phyloP scores from a whole-genome alignment of 345 rosid species.

The Eucalyptus polyanthemos region DNA sequence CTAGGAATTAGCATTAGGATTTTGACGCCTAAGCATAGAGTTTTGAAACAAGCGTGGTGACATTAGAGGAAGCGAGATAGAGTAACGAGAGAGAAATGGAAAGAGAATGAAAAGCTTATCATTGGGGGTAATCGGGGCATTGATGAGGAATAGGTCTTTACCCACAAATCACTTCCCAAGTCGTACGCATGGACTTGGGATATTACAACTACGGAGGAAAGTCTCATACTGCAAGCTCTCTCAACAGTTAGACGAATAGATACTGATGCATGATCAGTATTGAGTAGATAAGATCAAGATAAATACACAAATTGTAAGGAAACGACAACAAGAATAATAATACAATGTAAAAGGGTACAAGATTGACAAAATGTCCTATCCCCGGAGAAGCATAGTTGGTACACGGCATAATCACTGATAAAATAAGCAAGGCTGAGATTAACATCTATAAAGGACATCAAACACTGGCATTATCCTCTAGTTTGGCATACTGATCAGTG shows the following conservation, averaged over 20 bases:
- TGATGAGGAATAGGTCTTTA: not conserved
- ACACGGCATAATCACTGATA: not conserved
- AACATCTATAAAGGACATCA: not conserved
- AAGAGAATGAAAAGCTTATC: not conserved
- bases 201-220: not conserved
- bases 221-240: not conserved
- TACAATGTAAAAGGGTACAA: not conserved
- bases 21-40: too few species aligned
- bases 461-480: not conserved
- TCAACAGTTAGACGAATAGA: not conserved
- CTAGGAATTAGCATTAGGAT: too few species aligned
- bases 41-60: not conserved
- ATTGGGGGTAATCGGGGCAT: not conserved
- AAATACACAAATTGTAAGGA: not conserved
- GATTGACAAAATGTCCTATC: not conserved
- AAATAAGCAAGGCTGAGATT: not conserved
- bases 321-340: rapidly evolving
- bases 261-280: not conserved
- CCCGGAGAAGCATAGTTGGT: not conserved
- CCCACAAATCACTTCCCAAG: not conserved
- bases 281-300: not conserved
- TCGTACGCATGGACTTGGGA: not conserved
- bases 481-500: not conserved
- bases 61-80: not conserved
- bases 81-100: not conserved